A percentile compares a stretch with the other conserved stretches of the same genome.
These are phyloP conservation scores for Clarkia xantiana DNA, from an alignment of 345 rosid genomes.

Conservation along the genomic window DNA sequence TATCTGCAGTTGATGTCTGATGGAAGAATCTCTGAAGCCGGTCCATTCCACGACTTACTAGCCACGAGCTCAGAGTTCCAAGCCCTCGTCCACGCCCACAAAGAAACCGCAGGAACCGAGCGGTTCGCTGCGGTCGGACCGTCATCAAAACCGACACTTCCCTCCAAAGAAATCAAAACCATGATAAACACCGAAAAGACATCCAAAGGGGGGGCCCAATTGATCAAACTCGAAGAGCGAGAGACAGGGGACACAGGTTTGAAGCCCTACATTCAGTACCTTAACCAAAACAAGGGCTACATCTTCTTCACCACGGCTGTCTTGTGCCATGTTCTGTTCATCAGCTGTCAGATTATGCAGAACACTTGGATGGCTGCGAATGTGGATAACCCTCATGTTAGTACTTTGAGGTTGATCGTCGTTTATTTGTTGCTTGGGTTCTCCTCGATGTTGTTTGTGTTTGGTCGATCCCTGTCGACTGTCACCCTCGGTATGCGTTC, in stretches of 20 bases:
- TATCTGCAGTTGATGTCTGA: slow-evolving; percentile 68
- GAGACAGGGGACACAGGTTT: slow-evolving; percentile 74
- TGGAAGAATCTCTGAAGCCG: slow-evolving; percentile 64
- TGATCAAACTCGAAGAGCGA: slow-evolving; percentile 72
- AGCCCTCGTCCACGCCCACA: slow-evolving; percentile 84
- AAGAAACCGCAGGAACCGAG: slow-evolving; percentile 82
- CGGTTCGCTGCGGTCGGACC: slow-evolving; percentile 31
- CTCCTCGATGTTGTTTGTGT: slow-evolving; percentile 30
- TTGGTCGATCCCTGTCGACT: slow-evolving; percentile 34
- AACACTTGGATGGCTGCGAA: slow-evolving; percentile 75
- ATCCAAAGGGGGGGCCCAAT: slow-evolving; percentile 51
- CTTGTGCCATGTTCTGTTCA: slow-evolving; percentile 32
- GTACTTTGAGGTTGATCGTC: slow-evolving; percentile 32
- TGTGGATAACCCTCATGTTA: slow-evolving; percentile 48
- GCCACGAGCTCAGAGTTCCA: slow-evolving; percentile 53
- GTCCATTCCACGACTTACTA: slow-evolving; percentile 58
- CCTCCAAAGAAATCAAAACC: slow-evolving; percentile 43
- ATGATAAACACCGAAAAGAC: slow-evolving; percentile 25
- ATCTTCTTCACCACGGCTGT: slow-evolving; percentile 41
- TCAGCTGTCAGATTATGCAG: slow-evolving; percentile 44
- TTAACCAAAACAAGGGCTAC: slow-evolving; percentile 63
- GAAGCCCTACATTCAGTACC: slow-evolving; percentile 60
- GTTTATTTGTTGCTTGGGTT: slow-evolving; percentile 53
- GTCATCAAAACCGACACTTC: slow-evolving; percentile 15
- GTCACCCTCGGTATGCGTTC: slow-evolving; percentile 45